phyloP scores from a whole-genome alignment of 163 green algal genomes.

The Volvox carteri region DNA sequence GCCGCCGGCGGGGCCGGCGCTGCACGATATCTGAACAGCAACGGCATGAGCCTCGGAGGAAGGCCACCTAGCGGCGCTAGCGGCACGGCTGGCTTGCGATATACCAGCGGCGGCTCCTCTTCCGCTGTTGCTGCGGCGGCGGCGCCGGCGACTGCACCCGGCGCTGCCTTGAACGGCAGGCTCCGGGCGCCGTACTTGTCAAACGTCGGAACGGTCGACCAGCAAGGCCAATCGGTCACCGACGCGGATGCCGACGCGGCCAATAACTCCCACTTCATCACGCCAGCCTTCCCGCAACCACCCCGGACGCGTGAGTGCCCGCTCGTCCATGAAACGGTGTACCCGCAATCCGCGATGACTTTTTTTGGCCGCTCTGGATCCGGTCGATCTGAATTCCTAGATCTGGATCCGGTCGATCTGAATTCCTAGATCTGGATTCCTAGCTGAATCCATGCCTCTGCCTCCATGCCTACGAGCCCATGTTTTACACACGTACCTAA shows the following conservation, averaged over 20 bases:
- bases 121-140: background rate
- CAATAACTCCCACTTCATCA: slow-evolving; percentile 49
- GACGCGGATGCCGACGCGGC: slow-evolving; percentile 3
- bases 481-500: too few relatives aligned
- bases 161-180: background rate
- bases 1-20: background rate
- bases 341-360: too few relatives aligned
- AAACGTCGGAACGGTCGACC: background rate
- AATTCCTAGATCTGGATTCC: too few relatives aligned
- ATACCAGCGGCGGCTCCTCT: background rate
- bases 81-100: background rate
- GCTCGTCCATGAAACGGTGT: too few relatives aligned
- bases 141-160: background rate
- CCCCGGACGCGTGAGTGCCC: slow-evolving; percentile 26
- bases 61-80: background rate
- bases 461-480: too few relatives aligned
- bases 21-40: background rate
- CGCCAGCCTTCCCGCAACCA: slow-evolving; percentile 37
- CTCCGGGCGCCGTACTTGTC: background rate
- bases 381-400: too few relatives aligned
- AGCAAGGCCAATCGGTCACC: background rate
- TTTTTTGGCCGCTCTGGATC: too few relatives aligned
- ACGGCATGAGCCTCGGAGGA: background rate
- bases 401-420: too few relatives aligned
- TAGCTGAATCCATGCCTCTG: too few relatives aligned